These are phyloP conservation scores for Colletotrichum navitas DNA, from an alignment of 2,329 filamentous ascomycete species.

Conservation along the genomic window DNA sequence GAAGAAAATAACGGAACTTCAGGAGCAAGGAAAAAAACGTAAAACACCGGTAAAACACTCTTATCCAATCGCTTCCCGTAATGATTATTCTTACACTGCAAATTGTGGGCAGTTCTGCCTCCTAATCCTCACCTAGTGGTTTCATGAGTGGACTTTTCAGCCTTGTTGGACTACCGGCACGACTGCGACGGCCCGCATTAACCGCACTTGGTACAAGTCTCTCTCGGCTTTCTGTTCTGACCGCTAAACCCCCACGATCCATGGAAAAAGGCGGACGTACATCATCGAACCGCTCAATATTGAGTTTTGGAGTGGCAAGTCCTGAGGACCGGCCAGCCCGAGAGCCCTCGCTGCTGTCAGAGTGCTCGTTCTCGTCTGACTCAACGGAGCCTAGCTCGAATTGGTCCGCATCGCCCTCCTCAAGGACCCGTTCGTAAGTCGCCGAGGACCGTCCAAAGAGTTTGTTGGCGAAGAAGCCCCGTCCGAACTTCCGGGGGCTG, in stretches of 20 bases:
- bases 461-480: conserved; percentile 69
- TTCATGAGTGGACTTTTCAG: conserved; percentile 69
- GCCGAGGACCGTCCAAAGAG: conserved; percentile 71
- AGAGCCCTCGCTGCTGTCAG: conserved; percentile 70
- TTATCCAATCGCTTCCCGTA: conserved; percentile 13
- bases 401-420: conserved; percentile 80
- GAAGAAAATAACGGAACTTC: neutral
- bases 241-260: conserved; percentile 79
- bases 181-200: conserved; percentile 68
- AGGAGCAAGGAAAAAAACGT: neutral
- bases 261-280: conserved; percentile 58
- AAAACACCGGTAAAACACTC: neutral
- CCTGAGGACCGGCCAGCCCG: conserved; percentile 73
- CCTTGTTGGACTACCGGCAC: conserved; percentile 69
- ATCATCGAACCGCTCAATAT: conserved; percentile 65
- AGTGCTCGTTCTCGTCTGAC: conserved; percentile 73
- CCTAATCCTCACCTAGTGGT: conserved; percentile 53
- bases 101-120: neutral
- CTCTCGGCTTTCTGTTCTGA: conserved; percentile 89
- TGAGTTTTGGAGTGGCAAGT: conserved; percentile 74
- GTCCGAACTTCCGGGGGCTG: conserved; percentile 60
- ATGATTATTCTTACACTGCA: conserved; percentile 24
- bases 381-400: conserved; percentile 82
- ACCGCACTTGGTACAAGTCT: conserved; percentile 72
- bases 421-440: conserved; percentile 86